These are phyloP conservation scores for Tubosaeta brunneosetosa DNA, from an alignment of 768 basidiomycete species.

Conservation along the genomic window DNA sequence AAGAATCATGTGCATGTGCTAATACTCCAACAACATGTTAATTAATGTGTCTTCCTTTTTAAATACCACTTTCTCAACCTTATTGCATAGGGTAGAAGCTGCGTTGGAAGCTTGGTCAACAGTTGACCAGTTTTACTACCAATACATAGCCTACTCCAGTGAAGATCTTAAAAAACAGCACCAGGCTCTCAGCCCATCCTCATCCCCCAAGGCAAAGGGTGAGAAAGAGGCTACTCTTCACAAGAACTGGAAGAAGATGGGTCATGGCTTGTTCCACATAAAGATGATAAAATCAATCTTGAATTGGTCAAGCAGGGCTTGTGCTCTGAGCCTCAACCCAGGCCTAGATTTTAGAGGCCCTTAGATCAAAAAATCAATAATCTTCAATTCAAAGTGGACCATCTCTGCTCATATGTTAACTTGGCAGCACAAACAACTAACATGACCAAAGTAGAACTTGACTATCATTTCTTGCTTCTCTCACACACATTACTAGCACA, in stretches of 20 bases:
- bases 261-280: constrained; percentile 34
- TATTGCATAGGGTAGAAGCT: constrained; percentile 38
- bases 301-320: constrained; percentile 35
- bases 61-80: neutral
- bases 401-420: constrained; percentile 48
- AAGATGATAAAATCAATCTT: constrained; percentile 31
- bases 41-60: constrained; percentile 44
- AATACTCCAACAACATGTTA: constrained; percentile 61
- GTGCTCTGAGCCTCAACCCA: constrained; percentile 18
- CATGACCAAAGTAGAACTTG: constrained; percentile 52
- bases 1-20: constrained; percentile 64
- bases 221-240: constrained; percentile 46
- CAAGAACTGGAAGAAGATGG: constrained; percentile 38
- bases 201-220: constrained; percentile 50
- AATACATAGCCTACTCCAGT: constrained; percentile 45
- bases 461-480: constrained; percentile 60
- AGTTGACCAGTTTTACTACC: constrained; percentile 54
- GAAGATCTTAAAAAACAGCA: constrained; percentile 47
- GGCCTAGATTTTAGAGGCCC: constrained; percentile 26
- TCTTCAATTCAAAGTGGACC: constrained; percentile 57
- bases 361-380: constrained; percentile 40
- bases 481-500: constrained; percentile 46
- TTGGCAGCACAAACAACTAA: constrained; percentile 49
- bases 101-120: constrained; percentile 73
- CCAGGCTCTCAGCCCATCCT: constrained; percentile 33